Conservation (phyloP, 176 grass and related monocot species). For the Bonia amplexicaulis region DNA sequence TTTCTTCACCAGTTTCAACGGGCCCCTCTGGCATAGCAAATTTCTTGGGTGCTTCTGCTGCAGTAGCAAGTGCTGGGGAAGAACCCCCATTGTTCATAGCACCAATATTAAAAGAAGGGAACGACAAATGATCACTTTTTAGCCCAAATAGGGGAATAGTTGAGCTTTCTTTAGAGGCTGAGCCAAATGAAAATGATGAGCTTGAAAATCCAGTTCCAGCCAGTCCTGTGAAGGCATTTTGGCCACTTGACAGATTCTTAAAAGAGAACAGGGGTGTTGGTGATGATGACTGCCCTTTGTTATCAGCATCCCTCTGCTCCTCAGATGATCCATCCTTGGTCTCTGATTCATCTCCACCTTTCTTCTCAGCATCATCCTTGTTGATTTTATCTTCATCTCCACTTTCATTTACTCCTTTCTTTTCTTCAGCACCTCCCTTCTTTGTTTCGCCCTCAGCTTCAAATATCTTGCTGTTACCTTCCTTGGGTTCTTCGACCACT, state of each 20-base stretch:
- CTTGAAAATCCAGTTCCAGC: constrained; percentile 83
- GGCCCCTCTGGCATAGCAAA: constrained; percentile 73
- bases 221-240: constrained; percentile 94
- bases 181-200: constrained; percentile 73
- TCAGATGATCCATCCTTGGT: constrained; percentile 26
- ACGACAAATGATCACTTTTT: constrained; percentile 42
- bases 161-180: constrained; percentile 45
- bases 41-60: constrained; percentile 43
- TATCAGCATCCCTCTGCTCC: constrained; percentile 46
- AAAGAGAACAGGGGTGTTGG: constrained; percentile 66
- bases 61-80: constrained; percentile 13
- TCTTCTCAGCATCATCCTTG: constrained; percentile 28
- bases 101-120: constrained; percentile 49
- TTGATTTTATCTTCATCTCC: constrained; percentile 41
- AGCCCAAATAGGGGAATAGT: constrained; percentile 44
- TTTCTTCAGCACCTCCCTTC: constrained; percentile 36
- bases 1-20: constrained; percentile 97
- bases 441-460: constrained; percentile 29
- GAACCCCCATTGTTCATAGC: constrained; percentile 48
- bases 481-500: constrained; percentile 32
- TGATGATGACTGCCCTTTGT: constrained; percentile 36
- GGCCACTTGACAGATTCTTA: constrained; percentile 79
- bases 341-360: constrained; percentile 41
- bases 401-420: constrained; percentile 32
- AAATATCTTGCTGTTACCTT: constrained; percentile 30